Base-by-base conservation (phyloP, 257 asterid species). In the Nicotiana paniculata region DNA sequence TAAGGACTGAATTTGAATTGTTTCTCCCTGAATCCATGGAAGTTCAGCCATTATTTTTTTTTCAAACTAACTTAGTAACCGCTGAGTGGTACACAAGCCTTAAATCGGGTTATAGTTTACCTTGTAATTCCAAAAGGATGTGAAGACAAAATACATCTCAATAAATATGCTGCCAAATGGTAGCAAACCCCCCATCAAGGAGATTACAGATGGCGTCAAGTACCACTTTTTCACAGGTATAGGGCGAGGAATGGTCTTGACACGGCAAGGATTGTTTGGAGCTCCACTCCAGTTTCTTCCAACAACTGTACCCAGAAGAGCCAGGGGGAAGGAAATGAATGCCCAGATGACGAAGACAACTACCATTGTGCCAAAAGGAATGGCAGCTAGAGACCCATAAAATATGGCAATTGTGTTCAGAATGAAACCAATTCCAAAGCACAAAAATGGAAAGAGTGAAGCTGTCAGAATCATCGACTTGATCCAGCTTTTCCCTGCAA, bases 191-290 rank as follows among this genome's bases (percentile, higher is more conserved):
- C 95, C 95, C 95, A 91, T 91, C 85, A 91, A 78, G 51, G 95
- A 91, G 77, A 91, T 85, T 39, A 91, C 87, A 35, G 91, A 90
- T 24, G 95, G 92, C 2, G 90, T 89, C 83, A 91, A 83, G 82
- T 91, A 90, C 97, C 93, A 92, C 82, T 90, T 92, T 85, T 90
- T 96, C 89, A 92, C 98, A 5, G 99, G 99, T 65, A 96, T 94
- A 54, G 98, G 99, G 70, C 93, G 90, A 43, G 95, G 95, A 66
- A 91, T 90, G 82, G 95, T 90, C 85, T 91, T 91, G 86, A 91
- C 95, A 68, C 95, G 90, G 78, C 95, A 91, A 0, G 95, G 95
- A 88, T 90, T 88, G 81, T 88, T 85, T 30, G 95, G 95, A 79
- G 93, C 89, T 54, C 95, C 95, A 79, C 93, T 90, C 90, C 95